Percentiles rank a stretch among this genome's conserved stretches.
Evolutionary conservation across 495 filamentous ascomycete genomes (phyloP).

Genomic region (Apiosordaria backusii): DNA sequence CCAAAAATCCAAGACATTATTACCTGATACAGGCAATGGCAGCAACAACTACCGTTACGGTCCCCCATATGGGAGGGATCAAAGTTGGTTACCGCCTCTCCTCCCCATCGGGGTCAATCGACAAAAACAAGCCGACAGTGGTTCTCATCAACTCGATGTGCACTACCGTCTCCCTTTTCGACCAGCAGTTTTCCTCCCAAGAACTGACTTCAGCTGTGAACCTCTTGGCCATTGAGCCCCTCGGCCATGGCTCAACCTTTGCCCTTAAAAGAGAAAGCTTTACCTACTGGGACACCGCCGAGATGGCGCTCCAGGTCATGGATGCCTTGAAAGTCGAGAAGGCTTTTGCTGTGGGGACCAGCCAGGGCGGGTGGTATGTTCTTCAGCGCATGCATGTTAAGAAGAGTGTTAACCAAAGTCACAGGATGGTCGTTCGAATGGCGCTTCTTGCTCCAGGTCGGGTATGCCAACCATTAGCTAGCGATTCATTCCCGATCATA

Average conservation of each 20-base stretch:
- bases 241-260: conserved; percentile 52
- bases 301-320: conserved; percentile 45
- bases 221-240: conserved; percentile 53
- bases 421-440: conserved; percentile 53
- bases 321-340: conserved; percentile 52
- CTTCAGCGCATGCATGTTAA: background rate
- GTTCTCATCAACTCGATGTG: conserved; percentile 60
- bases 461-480: conserved; percentile 26
- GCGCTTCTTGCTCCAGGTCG: conserved; percentile 57
- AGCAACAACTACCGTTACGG: conserved; percentile 39
- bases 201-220: conserved; percentile 46
- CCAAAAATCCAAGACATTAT: background rate
- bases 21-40: conserved; percentile 17
- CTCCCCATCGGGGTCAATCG: conserved; percentile 27
- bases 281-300: conserved; percentile 55
- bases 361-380: conserved; percentile 54
- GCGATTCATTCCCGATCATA: background rate
- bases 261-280: conserved; percentile 41
- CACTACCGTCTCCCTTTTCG: conserved; percentile 51
- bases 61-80: conserved; percentile 56
- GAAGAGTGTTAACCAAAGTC: background rate
- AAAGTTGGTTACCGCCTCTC: conserved; percentile 52
- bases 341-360: conserved; percentile 57
- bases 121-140: conserved; percentile 54
- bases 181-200: conserved; percentile 45